Conservation (phyloP, 2,329 filamentous ascomycete genomes). For the Talaromyces sp. region DNA sequence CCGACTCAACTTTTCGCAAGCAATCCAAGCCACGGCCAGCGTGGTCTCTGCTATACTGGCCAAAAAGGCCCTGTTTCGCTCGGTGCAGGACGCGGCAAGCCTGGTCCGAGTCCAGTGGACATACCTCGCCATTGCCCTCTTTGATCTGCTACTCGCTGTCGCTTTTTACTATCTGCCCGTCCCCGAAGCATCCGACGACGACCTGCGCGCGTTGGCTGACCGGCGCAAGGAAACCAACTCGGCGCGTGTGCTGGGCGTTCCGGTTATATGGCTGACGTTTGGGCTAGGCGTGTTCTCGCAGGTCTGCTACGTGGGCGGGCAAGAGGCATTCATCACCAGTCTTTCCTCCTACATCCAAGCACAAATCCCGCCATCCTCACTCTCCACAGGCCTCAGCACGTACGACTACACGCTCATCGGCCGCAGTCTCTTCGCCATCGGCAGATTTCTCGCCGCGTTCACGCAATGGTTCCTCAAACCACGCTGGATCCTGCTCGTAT, state of each 20-base stretch:
- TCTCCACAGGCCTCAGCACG: conserved; percentile 14
- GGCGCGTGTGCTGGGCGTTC: conserved; percentile 40
- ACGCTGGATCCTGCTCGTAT: conserved; percentile 51
- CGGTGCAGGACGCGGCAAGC: conserved; percentile 43
- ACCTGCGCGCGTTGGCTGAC: conserved; percentile 52
- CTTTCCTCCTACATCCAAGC: conserved; percentile 41
- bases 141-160: conserved; percentile 54
- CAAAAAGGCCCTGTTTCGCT: conserved; percentile 53
- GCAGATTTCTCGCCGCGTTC: conserved; percentile 53
- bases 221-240: conserved; percentile 47
- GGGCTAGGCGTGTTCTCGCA: conserved; percentile 50
- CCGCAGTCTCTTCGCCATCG: conserved; percentile 54
- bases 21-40: conserved; percentile 56
- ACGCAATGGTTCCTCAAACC: conserved; percentile 53
- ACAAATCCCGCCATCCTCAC: conserved; percentile 28
- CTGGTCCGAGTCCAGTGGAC: conserved; percentile 61
- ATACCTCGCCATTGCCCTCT: conserved; percentile 59
- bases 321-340: conserved; percentile 51
- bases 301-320: conserved; percentile 58
- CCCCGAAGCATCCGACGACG: conserved; percentile 57
- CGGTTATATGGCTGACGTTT: conserved; percentile 54
- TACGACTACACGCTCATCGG: conserved; percentile 50
- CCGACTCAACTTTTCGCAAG: conserved; percentile 57
- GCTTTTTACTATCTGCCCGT: conserved; percentile 58
- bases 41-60: conserved; percentile 57